These are phyloP conservation scores for Scytalidium sp. DNA, from an alignment of 2,329 filamentous ascomycete genomes.

Conservation along the genomic window DNA sequence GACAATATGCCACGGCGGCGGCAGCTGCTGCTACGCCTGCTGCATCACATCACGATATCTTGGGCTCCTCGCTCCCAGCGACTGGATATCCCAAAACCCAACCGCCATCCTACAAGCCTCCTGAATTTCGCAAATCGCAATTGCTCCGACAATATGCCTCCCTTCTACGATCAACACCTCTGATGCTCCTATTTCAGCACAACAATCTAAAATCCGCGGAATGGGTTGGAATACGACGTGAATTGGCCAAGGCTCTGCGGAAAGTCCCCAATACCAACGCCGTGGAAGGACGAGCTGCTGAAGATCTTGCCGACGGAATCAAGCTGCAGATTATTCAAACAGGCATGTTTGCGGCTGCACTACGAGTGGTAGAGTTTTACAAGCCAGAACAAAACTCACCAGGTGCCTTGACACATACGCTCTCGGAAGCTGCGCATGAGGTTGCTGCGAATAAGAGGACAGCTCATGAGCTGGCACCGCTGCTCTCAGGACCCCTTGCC, in stretches of 20 bases:
- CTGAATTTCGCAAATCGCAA: constrained; percentile 88
- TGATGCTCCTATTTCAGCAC: constrained; percentile 72
- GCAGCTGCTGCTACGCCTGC: constrained; percentile 45
- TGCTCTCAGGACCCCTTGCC: constrained; percentile 80
- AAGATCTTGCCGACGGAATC: constrained; percentile 56
- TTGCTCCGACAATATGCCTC: constrained; percentile 74
- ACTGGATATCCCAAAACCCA: constrained; percentile 60
- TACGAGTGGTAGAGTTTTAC: constrained; percentile 85
- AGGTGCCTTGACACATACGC: constrained; percentile 48
- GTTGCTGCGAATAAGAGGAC: constrained; percentile 40
- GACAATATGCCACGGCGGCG: constrained; percentile 47
- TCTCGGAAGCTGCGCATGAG: constrained; percentile 42
- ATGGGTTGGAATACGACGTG: constrained; percentile 64
- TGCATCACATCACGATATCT: constrained; percentile 47
- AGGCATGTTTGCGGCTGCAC: constrained; percentile 81
- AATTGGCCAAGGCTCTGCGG: constrained; percentile 55
- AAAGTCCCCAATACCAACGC: constrained; percentile 58
- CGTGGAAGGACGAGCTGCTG: constrained; percentile 37
- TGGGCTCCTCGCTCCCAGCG: constrained; percentile 30
- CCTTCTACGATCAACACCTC: constrained; percentile 65
- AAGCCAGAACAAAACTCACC: constrained; percentile 39
- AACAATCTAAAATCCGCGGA: constrained; percentile 69
- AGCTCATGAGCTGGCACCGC: constrained; percentile 63
- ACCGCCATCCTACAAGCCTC: constrained; percentile 81
- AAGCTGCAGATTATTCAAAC: constrained; percentile 84